A percentile compares a stretch with the other conserved stretches of the same genome.
Conservation (phyloP, 108 stramenopile species). For the Skeletonema marinoi region DNA sequence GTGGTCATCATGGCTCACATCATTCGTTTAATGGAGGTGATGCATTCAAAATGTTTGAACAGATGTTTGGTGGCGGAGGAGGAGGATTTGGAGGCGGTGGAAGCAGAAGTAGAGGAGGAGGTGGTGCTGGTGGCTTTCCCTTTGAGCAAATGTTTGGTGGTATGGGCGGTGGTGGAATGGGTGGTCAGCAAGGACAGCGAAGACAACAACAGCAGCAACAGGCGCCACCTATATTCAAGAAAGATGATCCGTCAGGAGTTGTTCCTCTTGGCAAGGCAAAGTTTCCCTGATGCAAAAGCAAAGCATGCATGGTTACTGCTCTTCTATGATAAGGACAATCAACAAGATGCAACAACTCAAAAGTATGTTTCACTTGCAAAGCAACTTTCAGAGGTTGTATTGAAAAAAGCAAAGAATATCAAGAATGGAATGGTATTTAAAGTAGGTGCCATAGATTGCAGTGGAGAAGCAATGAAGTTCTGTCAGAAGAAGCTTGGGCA, state of each 20-base stretch:
- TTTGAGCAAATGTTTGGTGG: conserved; percentile 20
- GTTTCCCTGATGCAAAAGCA: conserved; percentile 62
- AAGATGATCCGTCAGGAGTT: conserved; percentile 56
- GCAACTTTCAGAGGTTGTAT: conserved; percentile 43
- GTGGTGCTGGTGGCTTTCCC: conserved; percentile 30
- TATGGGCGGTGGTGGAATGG: conserved; percentile 29
- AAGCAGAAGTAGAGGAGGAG: conserved; percentile 6
- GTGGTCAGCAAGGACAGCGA: conserved; percentile 8
- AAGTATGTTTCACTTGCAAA: conserved; percentile 23
- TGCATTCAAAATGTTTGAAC: conserved; percentile 73
- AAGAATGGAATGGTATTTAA: conserved; percentile 60
- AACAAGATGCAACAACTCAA: conserved; percentile 22
- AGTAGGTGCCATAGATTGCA: conserved; percentile 83
- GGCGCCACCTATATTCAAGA: conserved; percentile 60
- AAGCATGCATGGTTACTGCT: conserved; percentile 78
- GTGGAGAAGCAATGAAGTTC: conserved; percentile 51
- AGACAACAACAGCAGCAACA: conserved; percentile 21
- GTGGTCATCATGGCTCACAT: conserved; percentile 12
- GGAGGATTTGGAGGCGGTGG: conserved; percentile 42
- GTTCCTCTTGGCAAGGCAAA: conserved; percentile 71
- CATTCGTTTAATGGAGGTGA: conserved; percentile 17
- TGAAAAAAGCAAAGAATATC: conserved; percentile 51
- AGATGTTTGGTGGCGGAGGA: conserved; percentile 60
- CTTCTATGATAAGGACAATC: conserved; percentile 60
- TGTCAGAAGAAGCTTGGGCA: conserved; percentile 48